Evolutionary conservation across 1,284 basidiomycete genomes (phyloP).

Genomic region (Ustilago bromivora): DNA sequence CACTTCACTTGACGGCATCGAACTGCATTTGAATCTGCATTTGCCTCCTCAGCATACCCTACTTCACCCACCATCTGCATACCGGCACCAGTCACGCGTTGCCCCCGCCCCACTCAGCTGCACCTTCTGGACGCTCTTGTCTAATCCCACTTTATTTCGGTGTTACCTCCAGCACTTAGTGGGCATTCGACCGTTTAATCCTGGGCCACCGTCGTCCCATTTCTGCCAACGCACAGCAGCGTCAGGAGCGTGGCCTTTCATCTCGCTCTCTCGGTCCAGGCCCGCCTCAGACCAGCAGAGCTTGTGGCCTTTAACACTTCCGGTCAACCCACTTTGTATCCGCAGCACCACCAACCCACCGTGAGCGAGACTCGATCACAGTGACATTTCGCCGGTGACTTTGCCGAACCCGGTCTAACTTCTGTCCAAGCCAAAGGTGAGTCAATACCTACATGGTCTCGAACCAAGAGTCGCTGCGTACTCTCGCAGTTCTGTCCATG

Average conservation of each 20-base stretch:
- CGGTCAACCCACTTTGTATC: conserved; percentile 5
- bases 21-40: neutral
- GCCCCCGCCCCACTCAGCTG: neutral
- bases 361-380: conserved; percentile 8
- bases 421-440: neutral
- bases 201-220: conserved; percentile 6
- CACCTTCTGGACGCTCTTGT: neutral
- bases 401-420: neutral
- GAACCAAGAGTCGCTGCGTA: neutral
- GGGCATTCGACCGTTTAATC: conserved; percentile 15
- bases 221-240: neutral
- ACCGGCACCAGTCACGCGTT: neutral
- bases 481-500: conserved; percentile 5
- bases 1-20: neutral
- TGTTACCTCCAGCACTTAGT: no score
- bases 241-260: conserved; percentile 11
- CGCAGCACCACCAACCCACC: conserved; percentile 23
- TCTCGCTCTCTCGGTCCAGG: conserved; percentile 5
- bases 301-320: conserved; percentile 9
- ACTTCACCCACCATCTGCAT: neutral
- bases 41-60: neutral
- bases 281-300: neutral
- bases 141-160: no score
- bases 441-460: conserved; percentile 4
- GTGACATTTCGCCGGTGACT: neutral